Evolutionary conservation across 345 rosid genomes (phyloP).

Genomic region (Dimocarpus longan): DNA sequence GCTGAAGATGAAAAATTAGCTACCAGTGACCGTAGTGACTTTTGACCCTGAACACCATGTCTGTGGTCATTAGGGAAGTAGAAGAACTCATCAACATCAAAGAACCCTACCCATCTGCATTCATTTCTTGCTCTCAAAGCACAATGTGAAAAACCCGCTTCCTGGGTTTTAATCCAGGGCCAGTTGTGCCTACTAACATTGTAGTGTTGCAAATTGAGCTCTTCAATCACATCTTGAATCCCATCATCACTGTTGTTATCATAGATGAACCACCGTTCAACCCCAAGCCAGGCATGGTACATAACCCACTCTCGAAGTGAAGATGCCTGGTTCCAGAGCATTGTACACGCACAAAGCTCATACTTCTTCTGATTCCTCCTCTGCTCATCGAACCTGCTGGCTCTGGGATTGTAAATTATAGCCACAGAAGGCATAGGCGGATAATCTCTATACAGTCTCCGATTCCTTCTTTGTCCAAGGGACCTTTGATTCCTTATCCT

Average conservation of each 20-base stretch:
- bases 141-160: conserved; percentile 97
- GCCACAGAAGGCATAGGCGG: conserved; percentile 66
- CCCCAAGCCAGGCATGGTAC: conserved; percentile 93
- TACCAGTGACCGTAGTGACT: conserved; percentile 58
- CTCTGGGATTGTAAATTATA: conserved; percentile 37
- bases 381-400: conserved; percentile 19
- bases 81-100: conserved; percentile 95
- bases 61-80: conserved; percentile 58
- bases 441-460: conserved; percentile 16
- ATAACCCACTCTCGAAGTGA: conserved; percentile 78
- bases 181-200: conserved; percentile 77
- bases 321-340: conserved; percentile 95
- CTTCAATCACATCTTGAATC: conserved; percentile 54
- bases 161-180: conserved; percentile 99
- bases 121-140: conserved; percentile 73
- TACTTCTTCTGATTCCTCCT: conserved; percentile 40
- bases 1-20: conserved; percentile 69
- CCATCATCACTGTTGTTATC: conserved; percentile 92
- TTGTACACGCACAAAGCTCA: conserved; percentile 88
- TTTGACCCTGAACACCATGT: conserved; percentile 47
- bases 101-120: conserved; percentile 93
- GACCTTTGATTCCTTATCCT: conserved; percentile 19
- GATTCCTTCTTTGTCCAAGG: conserved; percentile 9
- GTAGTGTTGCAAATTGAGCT: conserved; percentile 55
- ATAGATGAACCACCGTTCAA: conserved; percentile 93